Evolutionary conservation across 148 eudicot species (phyloP), one percentile per base, ranked within the genome.

Genomic region (Beta vulgaris): DNA sequence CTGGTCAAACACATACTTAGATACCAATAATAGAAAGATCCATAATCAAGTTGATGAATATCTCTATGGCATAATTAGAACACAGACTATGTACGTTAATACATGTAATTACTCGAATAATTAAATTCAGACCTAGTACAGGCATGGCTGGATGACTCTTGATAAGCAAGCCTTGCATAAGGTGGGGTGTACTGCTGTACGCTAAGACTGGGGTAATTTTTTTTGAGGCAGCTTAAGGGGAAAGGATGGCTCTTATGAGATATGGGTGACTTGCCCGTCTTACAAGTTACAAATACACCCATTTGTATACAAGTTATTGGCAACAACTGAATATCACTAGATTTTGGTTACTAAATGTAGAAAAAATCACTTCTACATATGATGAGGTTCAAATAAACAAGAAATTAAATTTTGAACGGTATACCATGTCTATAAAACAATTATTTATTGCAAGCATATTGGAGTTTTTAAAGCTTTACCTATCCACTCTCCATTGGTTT

Each of bases 1-100:
- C 98, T 93, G 84, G 68, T 73, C 55, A 76, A 81, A 79, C 62
- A 29, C 76, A 82, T 32, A 53, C 43, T 58, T 69, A 81, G 74
- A 28, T n/a, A 51, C 63, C 35, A 31, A 19, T 51, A 15, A 63
- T 16, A 67, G 18, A 72, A 34, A 64, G 55, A 28, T 63, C 26
- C 54, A 49, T 7, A 73, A 14, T 12, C 34, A 42, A 62, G 70
- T 54, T 28, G 43, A 25, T 28, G 70, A 73, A 55, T 51, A 54
- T 53, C 6, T 29, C 16, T 29, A 21, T 44, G 35, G 32, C 34
- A 26, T 36, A 65, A 18, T 54, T 28, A 58, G 19, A 44, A 10
- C 40, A 74, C 3, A 48, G 39, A 53, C 13, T 15, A 35, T 36
- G n/a, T 12, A 4, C 43, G 11, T 36, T 18, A 23, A 39, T 15